phyloP scores from a whole-genome alignment of 1,284 basidiomycete species.

The Porodaedalea pini region DNA sequence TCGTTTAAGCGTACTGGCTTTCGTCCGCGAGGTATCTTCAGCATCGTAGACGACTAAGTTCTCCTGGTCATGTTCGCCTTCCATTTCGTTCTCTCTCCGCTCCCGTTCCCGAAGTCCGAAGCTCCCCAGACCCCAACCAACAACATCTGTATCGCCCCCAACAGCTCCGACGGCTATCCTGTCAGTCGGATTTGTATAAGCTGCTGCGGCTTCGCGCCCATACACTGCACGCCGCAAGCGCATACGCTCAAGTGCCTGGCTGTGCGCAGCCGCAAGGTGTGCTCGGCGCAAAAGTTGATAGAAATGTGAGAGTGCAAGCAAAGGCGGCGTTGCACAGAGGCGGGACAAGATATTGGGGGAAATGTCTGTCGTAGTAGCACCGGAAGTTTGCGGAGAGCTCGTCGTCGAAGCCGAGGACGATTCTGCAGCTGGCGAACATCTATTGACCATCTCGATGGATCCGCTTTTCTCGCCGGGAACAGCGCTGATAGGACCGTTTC shows the following conservation, averaged over 20 bases:
- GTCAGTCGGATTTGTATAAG: neutral
- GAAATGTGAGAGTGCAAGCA: slow-evolving; percentile 10
- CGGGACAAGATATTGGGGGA: neutral
- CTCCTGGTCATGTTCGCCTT: neutral
- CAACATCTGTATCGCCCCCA: slow-evolving; percentile 1
- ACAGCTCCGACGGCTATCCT: neutral
- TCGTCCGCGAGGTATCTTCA: no score
- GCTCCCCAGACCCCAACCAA: slow-evolving; percentile 24
- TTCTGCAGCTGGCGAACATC: no score
- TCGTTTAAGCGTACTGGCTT: no score
- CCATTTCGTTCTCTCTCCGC: neutral
- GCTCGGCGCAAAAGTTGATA: slow-evolving; percentile 16
- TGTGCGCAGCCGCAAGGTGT: slow-evolving; percentile 15
- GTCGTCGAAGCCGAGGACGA: neutral
- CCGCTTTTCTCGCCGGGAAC: no score
- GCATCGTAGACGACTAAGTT: no score
- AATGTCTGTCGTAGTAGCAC: neutral
- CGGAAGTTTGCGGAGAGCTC: neutral
- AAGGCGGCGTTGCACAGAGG: neutral
- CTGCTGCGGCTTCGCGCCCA: neutral
- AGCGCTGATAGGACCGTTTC: neutral
- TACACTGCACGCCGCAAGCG: slow-evolving; percentile 5
- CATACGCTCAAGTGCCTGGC: slow-evolving; percentile 18
- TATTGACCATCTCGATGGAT: no score
- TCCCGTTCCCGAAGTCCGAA: slow-evolving; percentile 27